Evolutionary conservation across 352 stramenopile species (phyloP), one percentile per base, ranked within the genome.

Genomic region (Phytophthora constricta): DNA sequence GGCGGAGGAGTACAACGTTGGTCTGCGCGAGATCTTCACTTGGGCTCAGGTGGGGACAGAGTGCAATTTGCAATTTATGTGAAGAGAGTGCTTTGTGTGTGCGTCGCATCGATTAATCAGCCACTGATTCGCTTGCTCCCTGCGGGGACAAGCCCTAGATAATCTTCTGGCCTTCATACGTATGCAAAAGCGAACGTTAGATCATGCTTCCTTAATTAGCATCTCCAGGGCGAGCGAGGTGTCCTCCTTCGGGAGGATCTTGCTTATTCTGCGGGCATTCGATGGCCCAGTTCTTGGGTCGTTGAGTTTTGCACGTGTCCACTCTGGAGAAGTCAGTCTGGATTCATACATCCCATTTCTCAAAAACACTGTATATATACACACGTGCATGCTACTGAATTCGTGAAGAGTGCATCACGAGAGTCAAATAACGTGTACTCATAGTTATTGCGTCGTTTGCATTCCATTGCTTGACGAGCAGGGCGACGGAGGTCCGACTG

Each of bases 91-190:
- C 27, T 43, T 39, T 65, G 58, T 64, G 10, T 53, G 3, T 68
- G 7, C 50, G 27, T 42, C 71, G 86, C 86, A 95, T 91, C 86
- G 82, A 95, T 93, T 95, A 93, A 95, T 95, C 86, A 95, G 86
- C 86, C 86, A 87, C 72, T 88, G 83, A 87, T 92, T 83, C 54
- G 37, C 59, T 65, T 58, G 52, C 19, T 53, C 50, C 46, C 23
- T 58, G 27, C 39, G 31, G 16, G 46, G 31, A 68, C 50, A 56
- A 71, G 59, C 47, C 22, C 50, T 62, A 71, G 27, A 72, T 93
- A 83, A 91, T 89, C 84, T 91, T 80, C 62, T 91, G 86, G 86
- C 86, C 84, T 95, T 95, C 86, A 95, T 95, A 92, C 82, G 82
- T 53, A 91, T 95, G 86, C 86, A 77, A 95, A 41, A 95, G 71